Evolutionary conservation across 306 rosid species (phyloP), one percentile per base, ranked within the genome.

Genomic region (Parietaria judaica): DNA sequence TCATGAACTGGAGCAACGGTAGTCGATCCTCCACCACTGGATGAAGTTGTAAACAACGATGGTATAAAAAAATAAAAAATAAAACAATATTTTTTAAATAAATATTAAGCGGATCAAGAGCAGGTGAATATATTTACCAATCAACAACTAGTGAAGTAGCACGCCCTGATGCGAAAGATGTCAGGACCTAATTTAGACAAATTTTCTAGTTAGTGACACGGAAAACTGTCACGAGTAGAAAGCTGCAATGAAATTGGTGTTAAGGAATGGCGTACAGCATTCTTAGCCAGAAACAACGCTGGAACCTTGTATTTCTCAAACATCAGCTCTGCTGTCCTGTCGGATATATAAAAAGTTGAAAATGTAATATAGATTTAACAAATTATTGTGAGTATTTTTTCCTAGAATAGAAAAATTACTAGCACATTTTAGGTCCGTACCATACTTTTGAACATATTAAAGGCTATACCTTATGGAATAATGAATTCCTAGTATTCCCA

Each of bases 101-200:
- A 67, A 17, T 16, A 60, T 49, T 2, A 44, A 45, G 52, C 43
- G 3, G 34, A 44, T 62, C 23, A 62, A 34, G 16, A 60, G 63
- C 56, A 68, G 43, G n/a, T 53, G 8, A 73, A 63, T 65, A 63
- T 65, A 56, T 71, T 67, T 84, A 92, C 96, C 99, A 34, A 73
- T 92, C 99, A 79, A 92, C 96, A 74, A 92, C 96, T 53, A 92
- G 78, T 46, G 99, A 83, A 0, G 99, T 92, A 69, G 99, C 96
- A 71, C 99, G 99, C 45, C 99, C 99, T 63, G 99, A 88, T 52
- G 99, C 99, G 74, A 92, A 92, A 45, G 99, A 88, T 16, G 99
- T 88, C 74, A 92, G 84, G 79, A 92, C 96, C 96, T 92, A 78
- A 70, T 48, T 43, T 36, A 74, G 36, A 66, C 8, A 36, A 67